phyloP scores from a whole-genome alignment of 306 rosid species.

The Casuarina equisetifolia region DNA sequence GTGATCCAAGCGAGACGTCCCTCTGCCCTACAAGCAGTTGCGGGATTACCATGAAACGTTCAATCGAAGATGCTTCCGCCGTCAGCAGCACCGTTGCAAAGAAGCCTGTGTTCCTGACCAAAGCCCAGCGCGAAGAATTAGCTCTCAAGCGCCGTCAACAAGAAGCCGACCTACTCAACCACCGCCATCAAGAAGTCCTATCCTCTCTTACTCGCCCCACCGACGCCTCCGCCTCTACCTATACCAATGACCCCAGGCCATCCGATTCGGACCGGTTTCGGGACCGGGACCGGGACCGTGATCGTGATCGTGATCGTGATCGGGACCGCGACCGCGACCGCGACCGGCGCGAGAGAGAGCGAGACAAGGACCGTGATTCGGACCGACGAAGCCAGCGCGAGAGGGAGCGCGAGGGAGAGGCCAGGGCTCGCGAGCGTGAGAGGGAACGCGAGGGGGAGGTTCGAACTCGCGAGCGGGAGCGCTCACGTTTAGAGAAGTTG shows the following conservation, averaged over 20 bases:
- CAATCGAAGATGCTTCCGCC: conserved; percentile 19
- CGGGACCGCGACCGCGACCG: conserved; percentile 46
- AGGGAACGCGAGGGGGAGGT: conserved; percentile 73
- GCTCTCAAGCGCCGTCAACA: conserved; percentile 82
- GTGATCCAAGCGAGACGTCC: not conserved
- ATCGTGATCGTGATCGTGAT: conserved; percentile 27
- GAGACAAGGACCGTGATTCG: conserved; percentile 37
- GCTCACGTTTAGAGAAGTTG: conserved; percentile 57
- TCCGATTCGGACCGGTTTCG: conserved; percentile 52
- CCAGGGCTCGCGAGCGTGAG: conserved; percentile 34
- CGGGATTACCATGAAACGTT: conserved; percentile 20
- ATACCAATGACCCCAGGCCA: conserved; percentile 37
- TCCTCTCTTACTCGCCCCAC: conserved; percentile 39
- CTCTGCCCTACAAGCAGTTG: not conserved
- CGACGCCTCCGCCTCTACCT: conserved; percentile 11
- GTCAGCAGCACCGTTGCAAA: conserved; percentile 1
- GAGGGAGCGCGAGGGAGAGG: conserved; percentile 38
- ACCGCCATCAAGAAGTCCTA: conserved; percentile 52
- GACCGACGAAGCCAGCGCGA: conserved; percentile 16
- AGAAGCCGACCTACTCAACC: conserved; percentile 42
- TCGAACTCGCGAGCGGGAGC: conserved; percentile 62
- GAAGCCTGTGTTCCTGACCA: conserved; percentile 71
- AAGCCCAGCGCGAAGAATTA: conserved; percentile 71
- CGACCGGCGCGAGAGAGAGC: conserved; percentile 39
- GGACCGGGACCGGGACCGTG: conserved; percentile 45